phyloP scores from a whole-genome alignment of 2,329 filamentous ascomycete genomes.

The Claviceps sp. region DNA sequence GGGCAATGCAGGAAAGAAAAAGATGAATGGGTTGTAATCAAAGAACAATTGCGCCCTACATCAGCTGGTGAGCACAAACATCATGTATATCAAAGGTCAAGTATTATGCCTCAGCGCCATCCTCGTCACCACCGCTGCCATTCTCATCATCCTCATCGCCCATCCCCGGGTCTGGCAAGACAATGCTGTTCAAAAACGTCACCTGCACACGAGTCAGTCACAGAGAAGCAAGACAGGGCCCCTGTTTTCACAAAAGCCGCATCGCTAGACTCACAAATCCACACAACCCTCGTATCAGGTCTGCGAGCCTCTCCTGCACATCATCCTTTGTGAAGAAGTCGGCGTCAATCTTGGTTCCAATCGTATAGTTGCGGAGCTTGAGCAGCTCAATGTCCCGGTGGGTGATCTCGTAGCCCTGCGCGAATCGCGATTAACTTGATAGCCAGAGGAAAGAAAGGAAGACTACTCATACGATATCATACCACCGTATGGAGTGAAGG shows the following conservation, averaged over 20 bases:
- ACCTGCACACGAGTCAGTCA: conserved; percentile 31
- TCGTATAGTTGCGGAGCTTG: conserved; percentile 66
- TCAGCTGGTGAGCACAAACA: conserved; percentile 19
- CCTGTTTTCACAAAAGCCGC: background rate
- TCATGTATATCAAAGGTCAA: too few relatives aligned
- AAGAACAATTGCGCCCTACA: too few relatives aligned
- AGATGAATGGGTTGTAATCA: too few relatives aligned
- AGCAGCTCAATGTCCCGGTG: conserved; percentile 71
- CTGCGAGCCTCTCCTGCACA: conserved; percentile 50
- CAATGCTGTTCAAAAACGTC: conserved; percentile 56
- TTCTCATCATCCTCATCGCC: conserved; percentile 33
- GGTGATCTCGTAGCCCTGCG: conserved; percentile 57
- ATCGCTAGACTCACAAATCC: conserved; percentile 49
- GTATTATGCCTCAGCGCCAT: conserved; percentile 5
- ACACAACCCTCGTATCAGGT: conserved; percentile 53
- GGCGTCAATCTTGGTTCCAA: conserved; percentile 55
- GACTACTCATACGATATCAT: background rate
- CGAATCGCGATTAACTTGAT: background rate
- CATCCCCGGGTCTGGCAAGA: conserved; percentile 52
- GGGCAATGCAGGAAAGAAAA: too few relatives aligned
- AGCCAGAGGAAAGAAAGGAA: background rate
- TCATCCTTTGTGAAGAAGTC: conserved; percentile 46
- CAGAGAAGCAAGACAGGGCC: background rate
- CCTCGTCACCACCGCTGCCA: conserved; percentile 22
- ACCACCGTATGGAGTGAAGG: background rate